phyloP scores from a whole-genome alignment of 441 rosid species.

The Erodium chrysanthum region DNA sequence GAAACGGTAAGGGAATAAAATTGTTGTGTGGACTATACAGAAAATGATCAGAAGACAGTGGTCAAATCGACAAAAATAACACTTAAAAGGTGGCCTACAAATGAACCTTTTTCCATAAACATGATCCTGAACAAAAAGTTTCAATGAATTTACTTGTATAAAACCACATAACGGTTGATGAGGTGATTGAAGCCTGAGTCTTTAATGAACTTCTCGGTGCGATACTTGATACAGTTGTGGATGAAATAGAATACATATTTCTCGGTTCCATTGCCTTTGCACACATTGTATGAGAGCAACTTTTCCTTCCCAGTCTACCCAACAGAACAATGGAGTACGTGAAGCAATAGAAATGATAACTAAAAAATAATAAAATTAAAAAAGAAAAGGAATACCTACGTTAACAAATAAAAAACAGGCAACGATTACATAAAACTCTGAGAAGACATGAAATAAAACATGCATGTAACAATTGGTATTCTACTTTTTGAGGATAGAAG shows the following conservation, averaged over 20 bases:
- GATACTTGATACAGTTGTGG: conserved; percentile 86
- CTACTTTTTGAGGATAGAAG: neutral
- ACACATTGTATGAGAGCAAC: conserved; percentile 89
- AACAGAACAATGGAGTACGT: conserved; percentile 28
- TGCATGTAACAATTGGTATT: neutral
- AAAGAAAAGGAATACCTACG: neutral
- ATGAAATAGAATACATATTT: conserved; percentile 75
- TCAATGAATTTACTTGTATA: conserved; percentile 62
- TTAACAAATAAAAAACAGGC: neutral
- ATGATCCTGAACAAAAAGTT: neutral
- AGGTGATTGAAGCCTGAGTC: conserved; percentile 68
- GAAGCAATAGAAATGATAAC: neutral
- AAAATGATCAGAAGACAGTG: neutral
- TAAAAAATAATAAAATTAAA: too few species aligned
- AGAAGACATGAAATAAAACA: neutral
- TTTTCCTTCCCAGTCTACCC: conserved; percentile 99
- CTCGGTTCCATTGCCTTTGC: conserved; percentile 94
- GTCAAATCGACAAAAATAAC: neutral
- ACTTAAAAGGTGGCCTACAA: neutral
- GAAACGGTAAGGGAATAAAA: too few species aligned
- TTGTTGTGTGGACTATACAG: neutral
- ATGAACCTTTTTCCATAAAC: neutral
- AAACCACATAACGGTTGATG: conserved; percentile 66
- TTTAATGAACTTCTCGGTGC: conserved; percentile 77
- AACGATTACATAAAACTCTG: neutral